Conservation (phyloP, 257 asterid species). For the Solanum neorickii region DNA sequence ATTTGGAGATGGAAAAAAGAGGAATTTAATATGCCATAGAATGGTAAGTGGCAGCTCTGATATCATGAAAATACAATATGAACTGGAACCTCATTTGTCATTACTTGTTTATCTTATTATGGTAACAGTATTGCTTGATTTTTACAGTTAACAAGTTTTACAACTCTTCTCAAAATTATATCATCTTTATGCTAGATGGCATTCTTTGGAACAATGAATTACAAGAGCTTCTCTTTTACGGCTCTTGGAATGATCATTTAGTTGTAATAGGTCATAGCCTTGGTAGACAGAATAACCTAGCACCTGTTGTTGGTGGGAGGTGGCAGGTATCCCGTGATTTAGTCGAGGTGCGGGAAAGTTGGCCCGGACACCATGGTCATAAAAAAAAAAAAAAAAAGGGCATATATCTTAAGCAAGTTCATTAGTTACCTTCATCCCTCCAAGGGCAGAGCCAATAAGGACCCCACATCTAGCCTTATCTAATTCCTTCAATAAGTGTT, state of each 20-base stretch:
- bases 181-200: neutral
- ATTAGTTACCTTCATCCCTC: constrained; percentile 30
- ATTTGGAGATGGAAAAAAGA: neutral
- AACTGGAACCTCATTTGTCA: neutral
- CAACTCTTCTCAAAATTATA: neutral
- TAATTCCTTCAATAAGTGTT: constrained; percentile 16
- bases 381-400: neutral
- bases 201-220: neutral
- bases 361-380: neutral
- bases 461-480: constrained; percentile 35
- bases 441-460: constrained; percentile 39
- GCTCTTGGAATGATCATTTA: neutral
- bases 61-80: neutral
- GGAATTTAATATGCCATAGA: neutral
- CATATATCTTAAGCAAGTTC: neutral
- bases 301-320: neutral
- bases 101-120: neutral
- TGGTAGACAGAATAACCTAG: no score
- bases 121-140: neutral
- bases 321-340: neutral
- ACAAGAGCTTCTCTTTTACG: neutral
- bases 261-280: neutral
- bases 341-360: neutral
- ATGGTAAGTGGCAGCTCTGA: neutral
- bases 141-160: neutral